Conservation (phyloP, 140 eudicot genomes). For the Cichorium intybus region DNA sequence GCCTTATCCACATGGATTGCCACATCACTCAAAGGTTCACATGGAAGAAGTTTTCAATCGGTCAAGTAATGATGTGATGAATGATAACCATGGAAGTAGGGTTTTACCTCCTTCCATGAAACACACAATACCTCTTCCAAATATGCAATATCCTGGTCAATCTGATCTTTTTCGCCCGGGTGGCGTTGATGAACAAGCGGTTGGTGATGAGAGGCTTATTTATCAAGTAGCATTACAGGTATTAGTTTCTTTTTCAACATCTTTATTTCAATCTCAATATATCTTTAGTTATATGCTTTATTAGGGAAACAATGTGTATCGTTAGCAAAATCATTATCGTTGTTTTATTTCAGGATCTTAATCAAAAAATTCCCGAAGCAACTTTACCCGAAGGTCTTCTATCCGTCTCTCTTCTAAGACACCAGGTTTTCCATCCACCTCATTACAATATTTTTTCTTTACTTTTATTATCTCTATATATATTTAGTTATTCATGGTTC, state of each 20-base stretch:
- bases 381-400: slow-evolving; percentile 63
- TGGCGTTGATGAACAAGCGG: slow-evolving; percentile 45
- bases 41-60: slow-evolving; percentile 23
- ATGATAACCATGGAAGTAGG: slow-evolving; percentile 42
- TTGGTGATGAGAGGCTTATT: slow-evolving; percentile 57
- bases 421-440: slow-evolving; percentile 61
- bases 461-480: not conserved
- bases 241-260: not conserved
- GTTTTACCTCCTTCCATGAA: slow-evolving; percentile 37
- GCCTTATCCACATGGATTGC: slow-evolving; percentile 23
- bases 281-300: too few species aligned
- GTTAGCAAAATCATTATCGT: too few species aligned
- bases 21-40: slow-evolving; percentile 27
- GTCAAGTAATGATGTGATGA: slow-evolving; percentile 28
- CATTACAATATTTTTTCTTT: not conserved
- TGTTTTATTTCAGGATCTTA: slow-evolving; percentile 67
- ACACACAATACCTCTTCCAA: slow-evolving; percentile 23
- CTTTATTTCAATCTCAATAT: too few species aligned
- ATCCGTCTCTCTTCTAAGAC: slow-evolving; percentile 77
- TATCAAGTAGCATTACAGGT: slow-evolving; percentile 83
- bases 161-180: slow-evolving; percentile 44
- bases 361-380: slow-evolving; percentile 63
- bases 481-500: not conserved
- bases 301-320: too few species aligned
- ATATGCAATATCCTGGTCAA: slow-evolving; percentile 27